phyloP scores from a whole-genome alignment of 345 rosid genomes.

The Kandelia obovata region DNA sequence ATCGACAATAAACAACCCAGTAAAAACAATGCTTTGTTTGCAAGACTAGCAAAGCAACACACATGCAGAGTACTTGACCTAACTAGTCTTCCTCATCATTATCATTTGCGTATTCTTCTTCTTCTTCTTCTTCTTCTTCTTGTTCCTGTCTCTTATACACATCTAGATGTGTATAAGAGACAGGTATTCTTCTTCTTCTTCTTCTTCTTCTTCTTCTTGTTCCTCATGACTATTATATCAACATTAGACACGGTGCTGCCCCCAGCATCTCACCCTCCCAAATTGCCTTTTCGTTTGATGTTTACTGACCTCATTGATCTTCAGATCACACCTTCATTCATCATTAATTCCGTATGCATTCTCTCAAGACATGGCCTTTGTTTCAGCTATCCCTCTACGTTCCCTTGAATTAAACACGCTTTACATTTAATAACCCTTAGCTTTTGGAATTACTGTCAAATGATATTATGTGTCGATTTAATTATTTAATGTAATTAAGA shows the following conservation, averaged over 20 bases:
- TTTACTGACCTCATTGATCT: conserved; percentile 16
- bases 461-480: too few relatives aligned
- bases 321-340: not conserved
- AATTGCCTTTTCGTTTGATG: conserved; percentile 8
- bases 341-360: conserved; percentile 7
- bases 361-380: not conserved
- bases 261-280: not conserved
- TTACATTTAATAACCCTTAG: too few relatives aligned
- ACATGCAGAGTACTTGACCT: not conserved
- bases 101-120: conserved; percentile 23
- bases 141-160: too few relatives aligned
- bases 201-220: not conserved
- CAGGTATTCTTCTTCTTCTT: too few relatives aligned
- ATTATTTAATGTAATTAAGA: too few relatives aligned
- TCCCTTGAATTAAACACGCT: too few relatives aligned
- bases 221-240: conserved; percentile 13
- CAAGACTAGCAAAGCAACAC: conserved; percentile 1
- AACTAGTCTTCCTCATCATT: conserved; percentile 12
- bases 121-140: too few relatives aligned
- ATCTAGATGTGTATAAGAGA: too few relatives aligned
- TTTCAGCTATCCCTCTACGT: too few relatives aligned
- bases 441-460: too few relatives aligned
- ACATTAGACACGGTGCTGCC: not conserved
- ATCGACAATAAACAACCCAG: conserved; percentile 23
- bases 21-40: conserved; percentile 15